Percentiles rank a stretch among this genome's conserved stretches.
Evolutionary conservation across 345 rosid species (phyloP).

Genomic region (Citrus medica): DNA sequence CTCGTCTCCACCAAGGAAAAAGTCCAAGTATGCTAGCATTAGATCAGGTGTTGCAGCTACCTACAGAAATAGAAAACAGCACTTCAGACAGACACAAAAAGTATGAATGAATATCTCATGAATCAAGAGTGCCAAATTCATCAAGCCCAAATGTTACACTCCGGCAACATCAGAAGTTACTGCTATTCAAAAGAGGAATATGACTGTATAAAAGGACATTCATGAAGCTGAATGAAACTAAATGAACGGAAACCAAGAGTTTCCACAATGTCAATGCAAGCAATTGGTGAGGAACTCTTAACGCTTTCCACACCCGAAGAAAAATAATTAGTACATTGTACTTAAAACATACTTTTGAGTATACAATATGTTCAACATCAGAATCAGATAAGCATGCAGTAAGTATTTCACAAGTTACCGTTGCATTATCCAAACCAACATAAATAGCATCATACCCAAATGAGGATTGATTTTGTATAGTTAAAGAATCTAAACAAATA

Average conservation of each 20-base stretch:
- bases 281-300: background rate
- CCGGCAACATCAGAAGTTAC: background rate
- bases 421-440: background rate
- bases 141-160: background rate
- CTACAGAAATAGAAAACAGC: constrained; percentile 30
- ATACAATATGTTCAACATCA: background rate
- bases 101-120: background rate
- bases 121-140: background rate
- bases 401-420: background rate
- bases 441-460: background rate
- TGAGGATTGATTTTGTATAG: background rate
- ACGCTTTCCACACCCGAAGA: background rate
- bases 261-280: background rate
- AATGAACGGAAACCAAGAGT: background rate
- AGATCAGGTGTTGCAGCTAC: constrained; percentile 97
- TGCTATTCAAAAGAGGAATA: background rate
- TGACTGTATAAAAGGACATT: background rate
- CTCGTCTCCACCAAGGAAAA: constrained; percentile 99
- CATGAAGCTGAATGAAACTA: background rate
- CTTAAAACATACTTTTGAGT: background rate
- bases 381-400: background rate
- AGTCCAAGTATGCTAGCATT: constrained; percentile 94
- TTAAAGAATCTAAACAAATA: background rate
- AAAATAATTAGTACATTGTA: background rate
- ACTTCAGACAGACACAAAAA: constrained; percentile 1